Evolutionary conservation across 1,139 yeast genomes (phyloP).

Genomic region (Nakaseomyces uthaithaninus): DNA sequence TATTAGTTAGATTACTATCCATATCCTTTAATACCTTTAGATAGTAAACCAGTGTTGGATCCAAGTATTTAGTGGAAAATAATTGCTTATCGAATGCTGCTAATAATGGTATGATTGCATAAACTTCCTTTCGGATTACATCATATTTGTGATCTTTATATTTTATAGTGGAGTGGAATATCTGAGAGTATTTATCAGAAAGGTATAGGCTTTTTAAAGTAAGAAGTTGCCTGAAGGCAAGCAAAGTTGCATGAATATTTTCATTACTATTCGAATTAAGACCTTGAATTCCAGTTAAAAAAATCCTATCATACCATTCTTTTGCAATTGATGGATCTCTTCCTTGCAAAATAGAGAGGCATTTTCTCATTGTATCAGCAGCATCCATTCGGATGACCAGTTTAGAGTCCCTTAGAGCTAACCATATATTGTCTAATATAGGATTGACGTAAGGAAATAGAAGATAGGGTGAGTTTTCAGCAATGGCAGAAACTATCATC

Average conservation of each 20-base stretch:
- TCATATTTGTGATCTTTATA: slow-evolving; percentile 73
- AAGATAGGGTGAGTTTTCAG: slow-evolving; percentile 80
- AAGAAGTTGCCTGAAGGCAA: slow-evolving; percentile 78
- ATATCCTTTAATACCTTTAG: slow-evolving; percentile 70
- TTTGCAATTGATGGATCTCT: slow-evolving; percentile 66
- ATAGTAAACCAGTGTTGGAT: slow-evolving; percentile 69
- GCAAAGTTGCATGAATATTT: slow-evolving; percentile 73
- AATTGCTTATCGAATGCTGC: slow-evolving; percentile 71
- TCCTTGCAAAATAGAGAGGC: slow-evolving; percentile 68
- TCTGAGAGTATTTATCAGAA: slow-evolving; percentile 63
- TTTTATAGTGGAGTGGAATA: slow-evolving; percentile 65
- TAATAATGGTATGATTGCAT: slow-evolving; percentile 71
- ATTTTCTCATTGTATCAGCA: slow-evolving; percentile 69
- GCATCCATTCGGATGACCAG: slow-evolving; percentile 72
- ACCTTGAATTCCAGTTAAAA: slow-evolving; percentile 52
- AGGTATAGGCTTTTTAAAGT: slow-evolving; percentile 57
- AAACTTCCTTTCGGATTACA: slow-evolving; percentile 73
- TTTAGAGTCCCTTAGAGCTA: slow-evolving; percentile 74
- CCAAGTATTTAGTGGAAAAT: slow-evolving; percentile 76
- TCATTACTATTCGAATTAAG: slow-evolving; percentile 48
- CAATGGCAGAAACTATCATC: slow-evolving; percentile 71
- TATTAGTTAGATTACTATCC: slow-evolving; percentile 31
- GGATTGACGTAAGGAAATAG: slow-evolving; percentile 71
- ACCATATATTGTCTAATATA: slow-evolving; percentile 78
- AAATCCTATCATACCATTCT: slow-evolving; percentile 66